phyloP scores from a whole-genome alignment of 768 basidiomycete species.

The Suillus occidentalis region DNA sequence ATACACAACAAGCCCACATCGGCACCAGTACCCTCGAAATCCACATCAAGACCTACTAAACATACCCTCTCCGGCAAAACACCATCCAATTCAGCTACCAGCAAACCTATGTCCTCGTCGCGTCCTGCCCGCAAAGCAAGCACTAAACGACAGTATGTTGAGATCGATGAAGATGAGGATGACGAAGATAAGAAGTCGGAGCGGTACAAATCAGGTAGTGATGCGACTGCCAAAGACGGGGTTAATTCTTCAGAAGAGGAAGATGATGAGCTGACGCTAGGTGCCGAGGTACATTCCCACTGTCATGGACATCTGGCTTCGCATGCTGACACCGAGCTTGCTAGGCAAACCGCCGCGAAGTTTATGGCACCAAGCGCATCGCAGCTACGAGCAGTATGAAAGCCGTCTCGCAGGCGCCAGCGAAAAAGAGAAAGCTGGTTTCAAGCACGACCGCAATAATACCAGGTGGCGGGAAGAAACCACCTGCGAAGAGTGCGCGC shows the following conservation, averaged over 20 bases:
- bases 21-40: not conserved
- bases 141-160: constrained; percentile 28
- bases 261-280: constrained; percentile 64
- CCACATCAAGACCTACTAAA: not conserved
- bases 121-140: constrained; percentile 21
- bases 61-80: not conserved
- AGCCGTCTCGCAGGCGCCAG: constrained; percentile 9
- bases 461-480: not conserved
- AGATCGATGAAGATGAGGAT: constrained; percentile 32
- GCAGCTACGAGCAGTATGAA: constrained; percentile 10
- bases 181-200: constrained; percentile 17
- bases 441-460: not conserved
- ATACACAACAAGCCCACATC: not conserved
- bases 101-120: constrained; percentile 3
- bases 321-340: constrained; percentile 2
- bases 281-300: constrained; percentile 45
- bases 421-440: constrained; percentile 25
- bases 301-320: not conserved
- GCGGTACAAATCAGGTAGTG: constrained; percentile 14
- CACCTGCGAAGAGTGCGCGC: not conserved
- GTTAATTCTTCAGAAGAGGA: constrained; percentile 35
- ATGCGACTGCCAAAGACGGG: constrained; percentile 16
- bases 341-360: constrained; percentile 43
- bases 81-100: not conserved
- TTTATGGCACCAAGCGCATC: constrained; percentile 32